phyloP scores from a whole-genome alignment of 2,329 filamentous ascomycete species.

The Leptographium wingfieldii region DNA sequence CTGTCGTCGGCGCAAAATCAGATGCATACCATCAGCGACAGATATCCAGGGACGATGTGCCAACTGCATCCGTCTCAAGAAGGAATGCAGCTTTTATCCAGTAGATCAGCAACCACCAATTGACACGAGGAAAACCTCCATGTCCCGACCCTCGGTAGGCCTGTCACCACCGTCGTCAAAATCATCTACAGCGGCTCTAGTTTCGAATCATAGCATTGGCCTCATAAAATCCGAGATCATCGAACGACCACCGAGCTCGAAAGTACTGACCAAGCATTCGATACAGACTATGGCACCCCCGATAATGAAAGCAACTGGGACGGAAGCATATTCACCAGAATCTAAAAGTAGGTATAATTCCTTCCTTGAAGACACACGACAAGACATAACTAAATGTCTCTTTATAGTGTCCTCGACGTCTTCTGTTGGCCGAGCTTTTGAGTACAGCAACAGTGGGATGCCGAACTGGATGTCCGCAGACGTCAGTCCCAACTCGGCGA shows the following conservation, averaged over 20 bases:
- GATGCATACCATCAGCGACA: constrained; percentile 66
- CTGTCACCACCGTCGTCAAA: neutral
- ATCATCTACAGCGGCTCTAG: constrained; percentile 17
- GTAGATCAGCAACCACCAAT: constrained; percentile 63
- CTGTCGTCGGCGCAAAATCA: constrained; percentile 84
- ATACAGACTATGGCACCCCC: constrained; percentile 33
- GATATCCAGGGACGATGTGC: constrained; percentile 68
- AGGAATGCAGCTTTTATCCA: constrained; percentile 84
- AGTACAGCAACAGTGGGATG: constrained; percentile 25
- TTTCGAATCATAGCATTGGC: neutral
- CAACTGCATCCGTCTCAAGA: constrained; percentile 89
- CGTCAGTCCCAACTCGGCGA: constrained; percentile 26
- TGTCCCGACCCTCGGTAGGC: constrained; percentile 25
- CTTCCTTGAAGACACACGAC: neutral
- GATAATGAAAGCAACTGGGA: constrained; percentile 25
- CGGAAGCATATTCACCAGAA: constrained; percentile 26
- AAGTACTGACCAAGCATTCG: constrained; percentile 29
- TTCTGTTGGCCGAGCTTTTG: constrained; percentile 13
- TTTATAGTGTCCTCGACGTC: constrained; percentile 22
- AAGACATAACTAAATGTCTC: neutral
- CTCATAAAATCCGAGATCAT: constrained; percentile 18
- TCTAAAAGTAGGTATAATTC: constrained; percentile 27
- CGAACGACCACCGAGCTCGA: constrained; percentile 24
- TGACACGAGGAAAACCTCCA: constrained; percentile 30
- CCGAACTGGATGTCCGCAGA: constrained; percentile 34